Evolutionary conservation across 2,329 filamentous ascomycete species (phyloP).

Genomic region (Aureobasidium zeae): DNA sequence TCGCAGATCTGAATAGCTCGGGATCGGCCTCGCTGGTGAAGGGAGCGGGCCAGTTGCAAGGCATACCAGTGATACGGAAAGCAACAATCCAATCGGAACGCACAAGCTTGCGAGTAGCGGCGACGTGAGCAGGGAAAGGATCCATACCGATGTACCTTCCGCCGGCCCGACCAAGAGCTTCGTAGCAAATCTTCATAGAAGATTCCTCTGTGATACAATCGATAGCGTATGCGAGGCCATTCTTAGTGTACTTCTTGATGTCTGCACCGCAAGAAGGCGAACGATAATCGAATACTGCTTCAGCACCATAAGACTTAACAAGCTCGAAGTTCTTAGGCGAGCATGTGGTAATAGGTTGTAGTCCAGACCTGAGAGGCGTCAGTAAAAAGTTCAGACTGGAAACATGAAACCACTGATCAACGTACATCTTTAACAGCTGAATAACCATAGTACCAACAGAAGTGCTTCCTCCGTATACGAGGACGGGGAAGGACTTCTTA

Average conservation of each 20-base stretch:
- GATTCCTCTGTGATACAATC: conserved; percentile 35
- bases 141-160: conserved; percentile 34
- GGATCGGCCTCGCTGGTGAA: conserved; percentile 5
- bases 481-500: conserved; percentile 24
- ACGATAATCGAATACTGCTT: conserved; percentile 39
- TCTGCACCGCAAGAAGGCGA: conserved; percentile 25
- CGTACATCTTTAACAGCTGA: conserved; percentile 34
- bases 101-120: conserved; percentile 5
- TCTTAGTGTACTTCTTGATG: conserved; percentile 32
- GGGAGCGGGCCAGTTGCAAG: conserved; percentile 3
- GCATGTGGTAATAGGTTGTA: conserved; percentile 37
- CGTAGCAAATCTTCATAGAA: conserved; percentile 15
- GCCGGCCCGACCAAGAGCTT: conserved; percentile 30
- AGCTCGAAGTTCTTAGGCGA: conserved; percentile 37
- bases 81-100: conserved; percentile 13
- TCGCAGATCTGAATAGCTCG: neutral
- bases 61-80: conserved; percentile 4
- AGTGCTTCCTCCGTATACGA: conserved; percentile 41
- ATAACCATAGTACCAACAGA: conserved; percentile 37
- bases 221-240: conserved; percentile 32
- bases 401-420: no score
- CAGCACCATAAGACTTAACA: conserved; percentile 36
- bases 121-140: conserved; percentile 22
- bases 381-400: no score
- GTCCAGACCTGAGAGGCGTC: conserved; percentile 32